A percentile compares a stretch with the other conserved stretches of the same genome.
phyloP scores from a whole-genome alignment of 2,329 filamentous ascomycete genomes.

The Hortaea sp. region DNA sequence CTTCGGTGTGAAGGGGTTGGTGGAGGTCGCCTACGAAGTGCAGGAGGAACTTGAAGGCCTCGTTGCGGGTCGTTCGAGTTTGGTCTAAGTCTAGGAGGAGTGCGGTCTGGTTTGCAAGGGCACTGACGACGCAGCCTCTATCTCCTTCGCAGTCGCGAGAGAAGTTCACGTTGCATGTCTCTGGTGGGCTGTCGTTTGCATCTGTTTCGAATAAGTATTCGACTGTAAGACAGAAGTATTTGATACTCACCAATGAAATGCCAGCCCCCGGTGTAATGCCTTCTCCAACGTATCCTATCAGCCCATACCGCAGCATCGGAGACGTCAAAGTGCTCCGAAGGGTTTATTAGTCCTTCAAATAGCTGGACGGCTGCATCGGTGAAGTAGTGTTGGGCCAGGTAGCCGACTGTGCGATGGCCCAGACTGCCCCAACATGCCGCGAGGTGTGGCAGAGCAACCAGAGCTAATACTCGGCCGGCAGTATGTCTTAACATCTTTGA shows the following conservation, averaged over 20 bases:
- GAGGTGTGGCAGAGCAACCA: too few relatives aligned
- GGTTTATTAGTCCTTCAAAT: slow-evolving; percentile 1
- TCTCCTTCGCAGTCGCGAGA: slow-evolving; percentile 40
- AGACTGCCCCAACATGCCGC: slow-evolving; percentile 37
- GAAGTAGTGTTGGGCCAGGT: slow-evolving; percentile 43
- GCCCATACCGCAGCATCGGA: slow-evolving; percentile 35
- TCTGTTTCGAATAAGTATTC: slow-evolving; percentile 33
- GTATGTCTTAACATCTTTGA: too few relatives aligned
- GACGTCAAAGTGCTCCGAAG: too few relatives aligned
- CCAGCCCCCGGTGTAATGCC: slow-evolving; percentile 37
- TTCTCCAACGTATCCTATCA: slow-evolving; percentile 30
- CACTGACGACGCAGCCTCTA: slow-evolving; percentile 42
- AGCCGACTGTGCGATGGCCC: slow-evolving; percentile 46
- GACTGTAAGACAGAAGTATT: not conserved
- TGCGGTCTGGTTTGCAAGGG: slow-evolving; percentile 43
- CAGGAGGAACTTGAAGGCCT: slow-evolving; percentile 41
- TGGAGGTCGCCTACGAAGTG: slow-evolving; percentile 53
- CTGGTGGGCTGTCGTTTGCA: slow-evolving; percentile 37
- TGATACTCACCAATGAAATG: slow-evolving; percentile 39
- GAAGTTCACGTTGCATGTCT: slow-evolving; percentile 38
- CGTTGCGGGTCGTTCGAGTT: slow-evolving; percentile 26
- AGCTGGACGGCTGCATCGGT: slow-evolving; percentile 4
- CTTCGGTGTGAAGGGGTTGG: slow-evolving; percentile 56
- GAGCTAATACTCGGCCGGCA: too few relatives aligned
- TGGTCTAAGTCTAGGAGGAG: slow-evolving; percentile 24